Evolutionary conservation across 2,329 filamentous ascomycete species (phyloP).

Genomic region (Tolypocladium endophyticum): DNA sequence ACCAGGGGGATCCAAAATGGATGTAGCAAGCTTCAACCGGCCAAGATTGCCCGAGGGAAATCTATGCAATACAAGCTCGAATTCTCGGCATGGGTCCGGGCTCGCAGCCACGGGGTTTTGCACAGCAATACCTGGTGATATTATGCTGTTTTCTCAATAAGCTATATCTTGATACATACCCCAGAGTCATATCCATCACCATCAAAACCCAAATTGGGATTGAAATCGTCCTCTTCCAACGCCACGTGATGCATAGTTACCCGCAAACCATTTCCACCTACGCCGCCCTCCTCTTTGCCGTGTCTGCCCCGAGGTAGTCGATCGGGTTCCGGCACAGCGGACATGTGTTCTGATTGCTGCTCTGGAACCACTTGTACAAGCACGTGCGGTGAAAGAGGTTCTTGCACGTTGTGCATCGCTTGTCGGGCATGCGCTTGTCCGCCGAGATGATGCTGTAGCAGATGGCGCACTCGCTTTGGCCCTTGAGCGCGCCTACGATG

Average conservation of each 20-base stretch:
- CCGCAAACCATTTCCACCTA: slow-evolving; percentile 5
- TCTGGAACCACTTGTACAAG: slow-evolving; percentile 95
- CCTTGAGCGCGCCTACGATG: slow-evolving; percentile 78
- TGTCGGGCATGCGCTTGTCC: slow-evolving; percentile 84
- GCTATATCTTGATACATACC: not conserved
- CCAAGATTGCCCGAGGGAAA: not conserved
- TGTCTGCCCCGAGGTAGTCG: slow-evolving; percentile 39
- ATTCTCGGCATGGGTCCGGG: not conserved
- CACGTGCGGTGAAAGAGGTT: slow-evolving; percentile 86
- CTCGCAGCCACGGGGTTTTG: not conserved
- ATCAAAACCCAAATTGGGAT: not conserved
- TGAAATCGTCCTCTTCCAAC: not conserved
- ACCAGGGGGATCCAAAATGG: not conserved
- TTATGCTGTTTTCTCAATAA: not conserved
- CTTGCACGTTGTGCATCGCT: slow-evolving; percentile 84
- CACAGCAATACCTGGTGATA: not conserved
- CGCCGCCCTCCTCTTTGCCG: slow-evolving; percentile 19
- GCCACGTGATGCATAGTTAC: not conserved
- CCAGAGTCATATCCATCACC: not conserved
- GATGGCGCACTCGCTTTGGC: slow-evolving; percentile 90
- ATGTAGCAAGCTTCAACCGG: not conserved
- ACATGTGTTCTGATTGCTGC: slow-evolving; percentile 82
- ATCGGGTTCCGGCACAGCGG: slow-evolving; percentile 89
- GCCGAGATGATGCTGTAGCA: slow-evolving; percentile 90
- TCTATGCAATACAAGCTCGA: not conserved